These are phyloP conservation scores for Firmiana major DNA, from an alignment of 345 rosid genomes.

Conservation along the genomic window DNA sequence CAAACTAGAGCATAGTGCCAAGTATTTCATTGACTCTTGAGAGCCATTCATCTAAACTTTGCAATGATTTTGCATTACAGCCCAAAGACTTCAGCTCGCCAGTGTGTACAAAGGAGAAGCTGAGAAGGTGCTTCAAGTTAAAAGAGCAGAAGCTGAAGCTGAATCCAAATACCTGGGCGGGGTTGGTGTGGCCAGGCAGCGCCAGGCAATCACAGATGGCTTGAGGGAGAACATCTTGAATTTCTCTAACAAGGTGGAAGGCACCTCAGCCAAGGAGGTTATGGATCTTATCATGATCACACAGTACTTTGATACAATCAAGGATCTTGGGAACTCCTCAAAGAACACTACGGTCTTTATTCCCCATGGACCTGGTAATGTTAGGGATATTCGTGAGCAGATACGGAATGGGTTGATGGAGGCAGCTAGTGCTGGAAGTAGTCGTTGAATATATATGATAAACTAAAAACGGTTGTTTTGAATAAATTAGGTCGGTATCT, in stretches of 20 bases:
- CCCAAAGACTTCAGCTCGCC: conserved; percentile 98
- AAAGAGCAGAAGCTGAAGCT: conserved; percentile 93
- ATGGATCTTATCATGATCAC: conserved; percentile 98
- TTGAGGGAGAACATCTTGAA: conserved; percentile 90
- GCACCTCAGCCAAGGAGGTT: conserved; percentile 88
- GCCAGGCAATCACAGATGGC: conserved; percentile 97
- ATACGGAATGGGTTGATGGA: conserved; percentile 91
- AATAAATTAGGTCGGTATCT: not conserved
- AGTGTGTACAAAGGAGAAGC: conserved; percentile 99
- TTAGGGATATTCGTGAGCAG: conserved; percentile 80
- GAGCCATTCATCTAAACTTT: not conserved
- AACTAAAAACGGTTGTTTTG: not conserved
- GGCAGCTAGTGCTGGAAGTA: conserved; percentile 53
- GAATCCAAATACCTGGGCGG: conserved; percentile 97
- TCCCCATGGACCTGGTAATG: conserved; percentile 98
- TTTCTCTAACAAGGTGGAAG: conserved; percentile 89
- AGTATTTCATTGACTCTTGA: not conserved
- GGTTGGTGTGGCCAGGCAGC: conserved; percentile 93
- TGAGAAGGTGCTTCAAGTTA: conserved; percentile 81
- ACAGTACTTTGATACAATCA: conserved; percentile 91
- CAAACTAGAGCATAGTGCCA: not conserved
- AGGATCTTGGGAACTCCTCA: conserved; percentile 87
- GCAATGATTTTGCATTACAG: conserved; percentile 36
- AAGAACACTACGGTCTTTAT: conserved; percentile 92
- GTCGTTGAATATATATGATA: conserved; percentile 16